Conservation (phyloP, 768 basidiomycete genomes). For the Sistotremastrum suecicum region DNA sequence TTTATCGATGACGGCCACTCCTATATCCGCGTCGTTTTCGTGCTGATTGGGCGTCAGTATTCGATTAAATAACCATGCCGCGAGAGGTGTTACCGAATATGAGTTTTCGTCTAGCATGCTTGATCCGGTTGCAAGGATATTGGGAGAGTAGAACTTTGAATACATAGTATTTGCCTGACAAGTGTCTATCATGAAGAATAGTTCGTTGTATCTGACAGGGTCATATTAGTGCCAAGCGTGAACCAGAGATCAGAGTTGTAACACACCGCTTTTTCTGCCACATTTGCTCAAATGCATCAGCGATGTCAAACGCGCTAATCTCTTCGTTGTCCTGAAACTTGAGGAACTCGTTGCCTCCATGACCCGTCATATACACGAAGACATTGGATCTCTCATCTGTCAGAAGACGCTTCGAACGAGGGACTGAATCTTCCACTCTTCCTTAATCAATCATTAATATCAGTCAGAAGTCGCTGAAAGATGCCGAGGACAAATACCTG, state of each 20-base stretch:
- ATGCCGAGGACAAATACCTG: slow-evolving; percentile 39
- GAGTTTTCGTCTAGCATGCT: slow-evolving; percentile 78
- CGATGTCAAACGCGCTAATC: slow-evolving; percentile 92
- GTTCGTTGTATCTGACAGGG: slow-evolving; percentile 67
- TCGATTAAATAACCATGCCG: not conserved
- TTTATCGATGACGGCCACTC: slow-evolving; percentile 89
- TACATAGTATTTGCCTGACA: slow-evolving; percentile 98
- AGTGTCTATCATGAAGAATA: slow-evolving; percentile 97
- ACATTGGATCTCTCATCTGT: slow-evolving; percentile 86
- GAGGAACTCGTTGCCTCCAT: slow-evolving; percentile 95
- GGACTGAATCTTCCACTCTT: slow-evolving; percentile 69
- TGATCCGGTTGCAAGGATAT: slow-evolving; percentile 84
- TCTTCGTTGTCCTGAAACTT: slow-evolving; percentile 99
- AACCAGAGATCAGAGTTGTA: not conserved
- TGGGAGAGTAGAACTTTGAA: slow-evolving; percentile 83
- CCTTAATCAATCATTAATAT: slow-evolving; percentile 30
- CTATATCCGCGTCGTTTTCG: slow-evolving; percentile 86
- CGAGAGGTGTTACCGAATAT: slow-evolving; percentile 55
- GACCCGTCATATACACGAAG: slow-evolving; percentile 97
- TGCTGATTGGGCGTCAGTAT: slow-evolving; percentile 34
- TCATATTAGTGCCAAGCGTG: not conserved
- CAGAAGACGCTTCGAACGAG: slow-evolving; percentile 83
- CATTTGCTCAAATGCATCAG: slow-evolving; percentile 98
- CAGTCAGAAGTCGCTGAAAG: not conserved
- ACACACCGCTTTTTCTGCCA: slow-evolving; percentile 84